Base-by-base conservation (phyloP, 1,284 basidiomycete genomes). In the Melampsora americana region DNA sequence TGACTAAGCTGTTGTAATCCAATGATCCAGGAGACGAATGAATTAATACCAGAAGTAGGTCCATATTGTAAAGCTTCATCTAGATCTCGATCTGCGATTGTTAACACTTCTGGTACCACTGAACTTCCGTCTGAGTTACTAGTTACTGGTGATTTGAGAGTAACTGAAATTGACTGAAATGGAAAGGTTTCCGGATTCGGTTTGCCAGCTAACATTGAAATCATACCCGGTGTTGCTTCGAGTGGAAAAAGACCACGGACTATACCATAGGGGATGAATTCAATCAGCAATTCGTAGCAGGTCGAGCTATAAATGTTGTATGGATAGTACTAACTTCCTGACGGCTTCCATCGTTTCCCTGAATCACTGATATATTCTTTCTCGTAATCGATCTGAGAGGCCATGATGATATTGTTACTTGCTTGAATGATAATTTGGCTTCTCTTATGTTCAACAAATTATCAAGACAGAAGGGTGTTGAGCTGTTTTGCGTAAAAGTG, bases 151-250 rank as follows among this genome's bases (percentile, higher is more conserved):
- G 85, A 82, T 80, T 86, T 86, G 78, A 87, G 81, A 77, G 83
- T 84, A 77, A 87, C 81, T 39, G 86, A 87, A 79, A 96, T 84
- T 1, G 88, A 88, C 7, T 89, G 88, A 83, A 98, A 90, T 0
- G 95, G 95, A 84, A 97, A 98, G 20, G 92, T 92, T 4, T 86
- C 84, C n/a, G 90, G 87, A 82, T 95, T 95, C 32, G 95, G 95
- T 84, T 86, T 85, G 46, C 87, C 87, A 12, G 86, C 86, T 2
- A 93, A 87, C 77, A 96, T 86, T 20, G 92, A 94, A 74, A 97
- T 90, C 78, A 95, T 84, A 3, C 91, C 92, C 0, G 92, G 92
- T 1, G 84, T 86, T 26, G 84, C 84, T 83, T 97, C 94, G 61
- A 93, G 86, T 0, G 89, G 91, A 80, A 90, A 87, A 42, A 97